phyloP scores from a whole-genome alignment of 78 protist genomes.

The Bigelowiella natans region DNA sequence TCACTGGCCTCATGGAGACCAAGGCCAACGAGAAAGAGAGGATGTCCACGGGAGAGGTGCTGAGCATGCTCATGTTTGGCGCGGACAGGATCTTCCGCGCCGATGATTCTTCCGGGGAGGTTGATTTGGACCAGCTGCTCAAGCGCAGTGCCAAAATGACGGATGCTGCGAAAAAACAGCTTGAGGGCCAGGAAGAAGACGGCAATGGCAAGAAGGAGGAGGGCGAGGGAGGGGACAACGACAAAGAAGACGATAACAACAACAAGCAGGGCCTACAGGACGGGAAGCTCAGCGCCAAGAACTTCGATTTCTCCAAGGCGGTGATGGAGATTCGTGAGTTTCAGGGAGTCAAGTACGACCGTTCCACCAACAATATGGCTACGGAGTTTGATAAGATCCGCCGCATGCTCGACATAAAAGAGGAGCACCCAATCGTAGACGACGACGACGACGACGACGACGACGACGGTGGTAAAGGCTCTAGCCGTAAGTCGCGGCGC shows the following conservation, averaged over 20 bases:
- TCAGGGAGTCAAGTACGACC: not conserved
- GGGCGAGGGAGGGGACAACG: not conserved
- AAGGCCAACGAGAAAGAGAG: not conserved
- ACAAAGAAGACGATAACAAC: not conserved
- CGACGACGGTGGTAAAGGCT: not conserved
- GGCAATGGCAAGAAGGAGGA: not conserved
- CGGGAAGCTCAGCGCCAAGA: not conserved
- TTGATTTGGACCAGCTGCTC: not conserved
- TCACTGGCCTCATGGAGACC: not conserved
- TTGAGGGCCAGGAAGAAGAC: not conserved
- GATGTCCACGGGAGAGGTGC: not conserved
- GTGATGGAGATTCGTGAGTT: not conserved
- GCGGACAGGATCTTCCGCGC: slow-evolving; percentile 8
- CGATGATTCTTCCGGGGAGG: not conserved
- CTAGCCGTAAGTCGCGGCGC: no score
- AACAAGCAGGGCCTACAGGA: not conserved
- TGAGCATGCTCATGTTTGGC: not conserved
- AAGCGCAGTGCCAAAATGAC: not conserved
- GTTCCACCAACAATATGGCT: not conserved
- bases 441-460: not conserved
- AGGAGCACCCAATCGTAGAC: not conserved
- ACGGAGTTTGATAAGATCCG: not conserved
- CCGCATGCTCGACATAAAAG: not conserved
- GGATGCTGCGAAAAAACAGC: not conserved
- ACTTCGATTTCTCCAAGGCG: not conserved